phyloP scores from a whole-genome alignment of 2,329 filamentous ascomycete genomes.

The Fusarium sp. region DNA sequence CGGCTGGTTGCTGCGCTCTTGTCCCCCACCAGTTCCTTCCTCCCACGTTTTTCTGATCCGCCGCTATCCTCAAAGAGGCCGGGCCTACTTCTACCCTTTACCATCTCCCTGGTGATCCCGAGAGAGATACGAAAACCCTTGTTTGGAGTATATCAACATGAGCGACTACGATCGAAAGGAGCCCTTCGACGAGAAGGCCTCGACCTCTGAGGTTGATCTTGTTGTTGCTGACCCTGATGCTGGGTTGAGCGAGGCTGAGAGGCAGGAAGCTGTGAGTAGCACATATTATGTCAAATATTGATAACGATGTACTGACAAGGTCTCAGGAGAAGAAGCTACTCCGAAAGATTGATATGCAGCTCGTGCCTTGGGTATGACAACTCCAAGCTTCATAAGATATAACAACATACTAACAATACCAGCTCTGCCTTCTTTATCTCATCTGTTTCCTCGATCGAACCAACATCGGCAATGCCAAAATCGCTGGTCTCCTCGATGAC shows the following conservation, averaged over 20 bases:
- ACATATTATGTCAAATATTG: neutral
- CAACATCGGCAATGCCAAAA: slow-evolving; percentile 79
- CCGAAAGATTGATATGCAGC: slow-evolving; percentile 68
- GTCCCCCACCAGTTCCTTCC: slow-evolving; percentile 34
- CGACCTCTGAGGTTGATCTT: slow-evolving; percentile 45
- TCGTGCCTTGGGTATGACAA: slow-evolving; percentile 67
- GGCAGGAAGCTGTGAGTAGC: slow-evolving; percentile 66
- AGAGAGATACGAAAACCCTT: neutral
- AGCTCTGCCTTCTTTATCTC: slow-evolving; percentile 77
- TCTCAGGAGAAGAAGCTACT: slow-evolving; percentile 69
- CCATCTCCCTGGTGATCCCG: slow-evolving; percentile 11
- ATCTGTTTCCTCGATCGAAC: slow-evolving; percentile 80
- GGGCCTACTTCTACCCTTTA: slow-evolving; percentile 18
- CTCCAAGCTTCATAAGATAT: neutral
- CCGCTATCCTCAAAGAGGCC: slow-evolving; percentile 19
- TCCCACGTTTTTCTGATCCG: slow-evolving; percentile 36
- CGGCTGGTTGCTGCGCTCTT: slow-evolving; percentile 40
- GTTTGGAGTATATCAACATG: slow-evolving; percentile 41
- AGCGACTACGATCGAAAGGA: slow-evolving; percentile 50
- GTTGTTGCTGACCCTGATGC: slow-evolving; percentile 62
- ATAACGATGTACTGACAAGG: slow-evolving; percentile 10
- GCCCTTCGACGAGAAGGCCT: slow-evolving; percentile 45
- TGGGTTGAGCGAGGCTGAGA: slow-evolving; percentile 71
- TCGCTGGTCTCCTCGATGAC: slow-evolving; percentile 64
- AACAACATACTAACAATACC: neutral